Evolutionary conservation across 2,329 filamentous ascomycete species (phyloP), one percentile per base, ranked within the genome.

Genomic region (Ascochyta fabae): DNA sequence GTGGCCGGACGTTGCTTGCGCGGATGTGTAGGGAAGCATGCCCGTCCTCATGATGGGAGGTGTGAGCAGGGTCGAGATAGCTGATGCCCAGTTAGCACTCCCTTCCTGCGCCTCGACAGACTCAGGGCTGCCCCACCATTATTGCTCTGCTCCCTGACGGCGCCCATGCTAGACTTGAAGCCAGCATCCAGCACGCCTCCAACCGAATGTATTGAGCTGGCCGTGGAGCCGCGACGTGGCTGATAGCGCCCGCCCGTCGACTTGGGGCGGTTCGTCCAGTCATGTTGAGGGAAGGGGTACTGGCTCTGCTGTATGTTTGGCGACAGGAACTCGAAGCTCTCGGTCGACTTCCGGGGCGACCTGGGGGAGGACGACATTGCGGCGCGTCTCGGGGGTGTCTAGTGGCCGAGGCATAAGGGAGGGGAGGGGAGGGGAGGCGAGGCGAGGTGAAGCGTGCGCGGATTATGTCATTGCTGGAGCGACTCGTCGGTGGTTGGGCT

Each of bases 51-150:
- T 87, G 64, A 96, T 96, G 3, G 94, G 91, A 26, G 92, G 89
- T 70, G 96, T 91, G 4, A 98, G 84, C n/a, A 98, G 83, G 1
- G 92, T 96, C 8, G 93, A 96, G 66, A 98, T 98, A 59, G 95
- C 53, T 53, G 36, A 4, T 2, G 16, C 19, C 23, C 90, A 91
- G 46, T 70, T 61, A 70, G 64, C 53, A 55, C 26, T 53, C 19
- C 26, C 24, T 31, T 34, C 10, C 31, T 23, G 8, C 35, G 15
- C 23, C 34, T 39, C 6, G 4, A 19, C 15, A 5, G 4, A n/a
- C 10, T 8, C 3, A 13, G 13, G 19, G 34, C 29, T 29, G 36
- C 7, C 35, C 27, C 88, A 53, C 49, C 92, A 84, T 96, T 97
- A 67, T 93, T 90, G 10, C 88, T 87, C n/a, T 87, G 86, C 76